phyloP scores from a whole-genome alignment of 2,329 filamentous ascomycete species.

The Nigrospora osmanthi region DNA sequence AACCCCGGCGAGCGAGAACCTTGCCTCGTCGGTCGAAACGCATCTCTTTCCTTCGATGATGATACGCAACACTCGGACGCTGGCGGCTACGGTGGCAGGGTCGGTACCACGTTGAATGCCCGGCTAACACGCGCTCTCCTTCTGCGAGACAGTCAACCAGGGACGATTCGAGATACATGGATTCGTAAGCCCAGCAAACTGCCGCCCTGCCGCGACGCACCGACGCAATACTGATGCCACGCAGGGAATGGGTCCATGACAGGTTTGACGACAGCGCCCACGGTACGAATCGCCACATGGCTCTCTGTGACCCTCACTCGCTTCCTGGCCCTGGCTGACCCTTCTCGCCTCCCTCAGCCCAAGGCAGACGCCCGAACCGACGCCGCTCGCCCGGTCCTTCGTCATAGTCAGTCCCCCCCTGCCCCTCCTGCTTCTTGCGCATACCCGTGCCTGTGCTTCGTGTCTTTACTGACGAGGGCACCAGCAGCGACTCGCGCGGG shows the following conservation, averaged over 20 bases:
- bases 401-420: constrained; percentile 1
- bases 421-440: not conserved
- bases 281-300: constrained; percentile 30
- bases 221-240: constrained; percentile 2
- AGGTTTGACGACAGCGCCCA: constrained; percentile 63
- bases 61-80: not conserved
- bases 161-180: constrained; percentile 59
- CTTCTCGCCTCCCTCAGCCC: constrained; percentile 2
- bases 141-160: constrained; percentile 35
- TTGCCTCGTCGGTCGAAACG: no score
- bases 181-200: constrained; percentile 47
- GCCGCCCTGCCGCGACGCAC: not conserved
- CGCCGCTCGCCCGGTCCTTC: constrained; percentile 30
- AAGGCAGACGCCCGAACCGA: not conserved
- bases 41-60: not conserved
- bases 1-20: no score
- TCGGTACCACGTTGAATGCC: constrained; percentile 26
- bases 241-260: constrained; percentile 90
- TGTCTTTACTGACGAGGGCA: constrained; percentile 5
- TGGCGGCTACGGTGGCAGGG: no score
- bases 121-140: constrained; percentile 43
- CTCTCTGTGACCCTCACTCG: not conserved
- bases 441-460: no score
- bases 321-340: constrained; percentile 5
- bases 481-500: constrained; percentile 42